Conservation (phyloP, 257 asterid genomes). For the Solanum peruvianum region DNA sequence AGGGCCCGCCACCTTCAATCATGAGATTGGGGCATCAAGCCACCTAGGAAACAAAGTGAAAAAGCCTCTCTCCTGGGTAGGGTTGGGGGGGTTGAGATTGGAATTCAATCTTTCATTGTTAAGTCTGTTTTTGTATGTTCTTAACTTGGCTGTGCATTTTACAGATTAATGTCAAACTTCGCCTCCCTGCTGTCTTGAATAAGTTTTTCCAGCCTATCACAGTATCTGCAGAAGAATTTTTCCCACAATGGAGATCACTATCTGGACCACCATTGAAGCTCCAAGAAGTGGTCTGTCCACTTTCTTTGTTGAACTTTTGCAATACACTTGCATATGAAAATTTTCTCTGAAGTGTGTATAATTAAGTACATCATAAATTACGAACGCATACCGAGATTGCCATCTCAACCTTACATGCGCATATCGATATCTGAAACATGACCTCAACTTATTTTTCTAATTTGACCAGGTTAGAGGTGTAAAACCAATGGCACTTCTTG, state of each 20-base stretch:
- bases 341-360: background rate
- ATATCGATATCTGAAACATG: background rate
- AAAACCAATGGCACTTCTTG: constrained; percentile 65
- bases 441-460: constrained; percentile 4
- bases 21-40: background rate
- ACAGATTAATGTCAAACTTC: constrained; percentile 84
- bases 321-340: background rate
- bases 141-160: background rate
- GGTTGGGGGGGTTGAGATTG: background rate
- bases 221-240: constrained; percentile 80
- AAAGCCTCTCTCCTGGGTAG: background rate
- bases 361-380: background rate
- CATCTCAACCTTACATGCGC: background rate
- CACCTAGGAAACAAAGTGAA: background rate
- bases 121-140: background rate
- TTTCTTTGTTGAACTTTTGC: background rate
- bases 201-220: constrained; percentile 74
- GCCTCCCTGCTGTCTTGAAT: constrained; percentile 80
- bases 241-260: constrained; percentile 94
- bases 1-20: background rate
- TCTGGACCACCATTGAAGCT: constrained; percentile 93
- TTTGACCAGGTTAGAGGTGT: constrained; percentile 82
- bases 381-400: background rate
- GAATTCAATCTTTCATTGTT: background rate
- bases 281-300: constrained; percentile 83